These are phyloP conservation scores for Colletotrichum endophyticum DNA, from an alignment of 2,329 filamentous ascomycete genomes.

Conservation along the genomic window DNA sequence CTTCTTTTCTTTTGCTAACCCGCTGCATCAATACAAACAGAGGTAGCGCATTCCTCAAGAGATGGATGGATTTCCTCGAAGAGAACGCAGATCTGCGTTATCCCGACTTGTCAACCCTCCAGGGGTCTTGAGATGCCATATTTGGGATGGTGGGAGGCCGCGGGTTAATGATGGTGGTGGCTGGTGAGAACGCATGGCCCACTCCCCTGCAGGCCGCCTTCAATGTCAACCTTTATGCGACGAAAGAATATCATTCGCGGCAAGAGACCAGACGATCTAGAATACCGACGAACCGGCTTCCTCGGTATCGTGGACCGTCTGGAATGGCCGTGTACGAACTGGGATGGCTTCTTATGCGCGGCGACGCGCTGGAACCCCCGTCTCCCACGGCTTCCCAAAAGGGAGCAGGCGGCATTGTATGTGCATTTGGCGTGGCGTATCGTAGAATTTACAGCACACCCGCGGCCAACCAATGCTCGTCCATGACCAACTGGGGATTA, in stretches of 20 bases:
- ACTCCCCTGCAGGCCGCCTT: neutral
- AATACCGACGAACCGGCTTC: constrained; percentile 8
- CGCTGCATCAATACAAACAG: constrained; percentile 47
- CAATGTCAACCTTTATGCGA: constrained; percentile 13
- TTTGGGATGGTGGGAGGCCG: neutral
- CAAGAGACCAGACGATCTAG: constrained; percentile 14
- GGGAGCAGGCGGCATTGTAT: neutral
- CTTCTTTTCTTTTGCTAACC: constrained; percentile 20
- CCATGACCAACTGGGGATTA: neutral
- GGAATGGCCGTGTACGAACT: neutral
- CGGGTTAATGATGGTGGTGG: neutral
- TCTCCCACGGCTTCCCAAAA: neutral
- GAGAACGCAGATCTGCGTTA: constrained; percentile 90
- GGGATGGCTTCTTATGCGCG: constrained; percentile 16
- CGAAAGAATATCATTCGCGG: neutral
- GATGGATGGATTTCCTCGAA: constrained; percentile 91
- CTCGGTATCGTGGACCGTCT: neutral
- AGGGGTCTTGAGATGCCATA: constrained; percentile 8
- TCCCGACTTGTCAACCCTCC: constrained; percentile 65
- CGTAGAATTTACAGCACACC: constrained; percentile 7
- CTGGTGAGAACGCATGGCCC: neutral
- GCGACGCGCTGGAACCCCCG: neutral
- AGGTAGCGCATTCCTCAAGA: constrained; percentile 83
- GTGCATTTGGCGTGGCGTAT: neutral
- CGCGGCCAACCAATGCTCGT: neutral